Percentiles rank a stretch among this genome's conserved stretches.
Evolutionary conservation across 805 yeast species (phyloP).

Genomic region (Wickerhamomyces ciferrii): DNA sequence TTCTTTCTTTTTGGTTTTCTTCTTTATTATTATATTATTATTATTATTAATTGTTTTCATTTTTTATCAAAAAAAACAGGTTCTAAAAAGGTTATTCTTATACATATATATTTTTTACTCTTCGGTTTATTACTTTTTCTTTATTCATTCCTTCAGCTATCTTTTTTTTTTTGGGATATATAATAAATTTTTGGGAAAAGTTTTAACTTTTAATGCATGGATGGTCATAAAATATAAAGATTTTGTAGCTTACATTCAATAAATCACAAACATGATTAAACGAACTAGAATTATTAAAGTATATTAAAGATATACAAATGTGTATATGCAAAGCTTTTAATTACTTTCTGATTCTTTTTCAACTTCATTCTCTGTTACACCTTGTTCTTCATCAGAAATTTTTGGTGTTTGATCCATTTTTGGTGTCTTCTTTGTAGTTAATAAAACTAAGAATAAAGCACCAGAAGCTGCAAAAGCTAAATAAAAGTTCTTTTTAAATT

Average conservation of each 20-base stretch:
- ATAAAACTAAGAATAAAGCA: not conserved
- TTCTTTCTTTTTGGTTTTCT: no score
- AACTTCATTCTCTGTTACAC: no score
- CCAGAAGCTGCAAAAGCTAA: not conserved
- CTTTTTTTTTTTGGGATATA: not conserved
- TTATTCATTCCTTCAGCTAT: not conserved
- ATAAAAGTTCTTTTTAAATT: not conserved
- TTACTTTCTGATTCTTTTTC: no score
- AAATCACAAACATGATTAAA: no score
- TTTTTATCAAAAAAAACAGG: no score
- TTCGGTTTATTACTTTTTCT: no score
- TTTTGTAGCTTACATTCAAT: no score
- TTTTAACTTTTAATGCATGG: not conserved
- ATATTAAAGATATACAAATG: no score
- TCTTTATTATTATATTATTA: no score
- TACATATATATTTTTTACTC: no score
- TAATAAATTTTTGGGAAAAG: not conserved
- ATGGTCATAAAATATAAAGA: not conserved
- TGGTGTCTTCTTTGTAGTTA: not conserved
- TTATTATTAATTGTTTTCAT: not conserved
- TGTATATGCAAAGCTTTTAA: no score
- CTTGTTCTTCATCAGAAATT: not conserved
- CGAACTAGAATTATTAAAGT: no score
- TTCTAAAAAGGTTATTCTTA: not conserved
- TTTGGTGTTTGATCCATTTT: not conserved